These are phyloP conservation scores for Zygosaccharomyces lentus DNA, from an alignment of 805 yeast species.

Conservation along the genomic window DNA sequence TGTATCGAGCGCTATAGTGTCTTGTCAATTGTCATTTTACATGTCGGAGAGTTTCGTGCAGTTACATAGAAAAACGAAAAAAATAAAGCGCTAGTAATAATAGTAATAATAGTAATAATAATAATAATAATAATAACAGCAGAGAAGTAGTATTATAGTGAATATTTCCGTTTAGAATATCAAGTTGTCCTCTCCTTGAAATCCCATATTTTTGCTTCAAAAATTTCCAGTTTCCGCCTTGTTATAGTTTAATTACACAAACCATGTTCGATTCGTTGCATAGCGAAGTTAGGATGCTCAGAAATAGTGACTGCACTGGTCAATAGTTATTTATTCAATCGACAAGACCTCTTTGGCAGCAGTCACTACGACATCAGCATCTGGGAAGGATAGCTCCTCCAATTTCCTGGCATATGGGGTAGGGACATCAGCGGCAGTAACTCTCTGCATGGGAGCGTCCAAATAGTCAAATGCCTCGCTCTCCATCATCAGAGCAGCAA, in stretches of 20 bases:
- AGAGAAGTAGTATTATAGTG: neutral
- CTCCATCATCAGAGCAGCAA: constrained; percentile 97
- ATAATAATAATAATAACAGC: neutral
- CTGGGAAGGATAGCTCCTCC: constrained; percentile 99
- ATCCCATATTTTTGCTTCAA: constrained; percentile 2
- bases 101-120: neutral
- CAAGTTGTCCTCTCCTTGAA: neutral
- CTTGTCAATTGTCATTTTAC: neutral
- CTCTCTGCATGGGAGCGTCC: constrained; percentile 98
- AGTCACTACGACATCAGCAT: constrained; percentile 80
- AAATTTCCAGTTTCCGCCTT: neutral
- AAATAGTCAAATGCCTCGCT: constrained; percentile 96
- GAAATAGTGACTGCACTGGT: neutral
- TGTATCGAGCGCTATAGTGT: neutral
- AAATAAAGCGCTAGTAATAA: neutral
- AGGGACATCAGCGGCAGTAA: constrained; percentile 99
- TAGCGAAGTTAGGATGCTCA: constrained; percentile 4
- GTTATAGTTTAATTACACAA: neutral
- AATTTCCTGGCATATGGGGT: constrained; percentile 95
- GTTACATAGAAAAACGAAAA: neutral
- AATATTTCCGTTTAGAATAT: constrained; percentile 1
- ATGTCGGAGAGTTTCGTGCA: neutral
- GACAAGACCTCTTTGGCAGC: constrained; percentile 79
- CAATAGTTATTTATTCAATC: constrained; percentile 40
- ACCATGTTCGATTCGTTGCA: neutral